Base-by-base conservation (phyloP, 371 early-diverging fungal species). In the Fennellomyces sp. region DNA sequence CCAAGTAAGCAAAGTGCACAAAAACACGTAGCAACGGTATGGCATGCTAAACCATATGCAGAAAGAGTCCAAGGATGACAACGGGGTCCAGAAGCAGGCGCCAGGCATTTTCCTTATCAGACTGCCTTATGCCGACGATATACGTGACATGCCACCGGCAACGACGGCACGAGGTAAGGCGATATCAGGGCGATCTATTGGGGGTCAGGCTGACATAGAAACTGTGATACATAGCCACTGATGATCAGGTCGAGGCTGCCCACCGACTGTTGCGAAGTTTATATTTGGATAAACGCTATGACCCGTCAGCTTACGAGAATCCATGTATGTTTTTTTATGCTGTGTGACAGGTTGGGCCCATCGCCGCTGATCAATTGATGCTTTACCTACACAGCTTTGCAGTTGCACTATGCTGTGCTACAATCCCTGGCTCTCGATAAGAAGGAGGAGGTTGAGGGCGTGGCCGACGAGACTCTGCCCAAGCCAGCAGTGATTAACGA, bases 71-170 rank as follows among this genome's bases (percentile, higher is more conserved):
- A 21, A 68, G 39, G 67, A 64, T 64, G 63, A 65, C n/a, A 36
- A 73, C 33, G 73, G 65, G 11, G 65, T 47, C 1, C 81, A 83
- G 63, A 66, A 72, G 10, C 64, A 57, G 4, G 87, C 86, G 5
- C 82, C 81, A 19, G 91, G 91, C 8, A 79, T 90, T 36, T 75
- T 83, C 42, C 54, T 88, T 47, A 72, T 87, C 39, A 72, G 66
- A 26, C 56, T 90, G 28, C 91, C 92, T n/a, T 90, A 84, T 78
- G 82, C 78, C 5, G 89, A 90, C 57, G 91, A 90, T 61, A 68
- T 86, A 35, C 77, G 92, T 19, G 64, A 70, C 5, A 54, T 80
- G 12, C 80, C 81, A 21, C 74, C 70, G 19, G 64, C 72, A 10
- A 58, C 61, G 15, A 61, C 69, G 5, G 65, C 72, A 42, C 61